Evolutionary conservation across 345 rosid species (phyloP).

Genomic region (Fremontodendron californicum): DNA sequence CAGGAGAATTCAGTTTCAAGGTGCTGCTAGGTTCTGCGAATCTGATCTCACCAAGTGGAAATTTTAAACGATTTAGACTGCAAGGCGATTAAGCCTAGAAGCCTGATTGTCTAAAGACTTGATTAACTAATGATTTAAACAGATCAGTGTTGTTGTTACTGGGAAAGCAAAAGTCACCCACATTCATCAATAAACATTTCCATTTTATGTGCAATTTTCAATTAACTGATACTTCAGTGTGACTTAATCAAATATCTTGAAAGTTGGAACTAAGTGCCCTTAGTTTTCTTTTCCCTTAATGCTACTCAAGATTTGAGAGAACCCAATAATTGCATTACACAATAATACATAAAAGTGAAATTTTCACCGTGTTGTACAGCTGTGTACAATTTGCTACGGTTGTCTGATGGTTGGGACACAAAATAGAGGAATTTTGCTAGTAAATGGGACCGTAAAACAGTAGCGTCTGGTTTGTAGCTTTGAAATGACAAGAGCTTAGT

Average conservation of each 20-base stretch:
- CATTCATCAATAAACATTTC: neutral
- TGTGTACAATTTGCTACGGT: neutral
- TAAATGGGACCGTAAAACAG: neutral
- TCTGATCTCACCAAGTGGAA: neutral
- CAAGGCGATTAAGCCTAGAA: neutral
- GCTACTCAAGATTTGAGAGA: neutral
- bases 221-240: too few species aligned
- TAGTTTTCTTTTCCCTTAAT: neutral
- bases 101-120: neutral
- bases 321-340: neutral
- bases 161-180: neutral
- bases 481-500: too few species aligned
- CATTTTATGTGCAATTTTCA: neutral
- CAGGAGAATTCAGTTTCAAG: neutral
- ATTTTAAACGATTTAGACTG: neutral
- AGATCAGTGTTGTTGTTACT: neutral
- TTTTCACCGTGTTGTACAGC: neutral
- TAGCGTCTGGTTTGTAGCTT: neutral
- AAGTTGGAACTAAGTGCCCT: too few species aligned
- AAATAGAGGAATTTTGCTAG: neutral
- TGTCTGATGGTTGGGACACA: constrained; percentile 2
- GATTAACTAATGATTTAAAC: too few species aligned
- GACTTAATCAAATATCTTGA: too few species aligned
- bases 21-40: neutral
- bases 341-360: neutral